Evolutionary conservation across 2,329 filamentous ascomycete genomes (phyloP).

Genomic region (Xylaria sp.): DNA sequence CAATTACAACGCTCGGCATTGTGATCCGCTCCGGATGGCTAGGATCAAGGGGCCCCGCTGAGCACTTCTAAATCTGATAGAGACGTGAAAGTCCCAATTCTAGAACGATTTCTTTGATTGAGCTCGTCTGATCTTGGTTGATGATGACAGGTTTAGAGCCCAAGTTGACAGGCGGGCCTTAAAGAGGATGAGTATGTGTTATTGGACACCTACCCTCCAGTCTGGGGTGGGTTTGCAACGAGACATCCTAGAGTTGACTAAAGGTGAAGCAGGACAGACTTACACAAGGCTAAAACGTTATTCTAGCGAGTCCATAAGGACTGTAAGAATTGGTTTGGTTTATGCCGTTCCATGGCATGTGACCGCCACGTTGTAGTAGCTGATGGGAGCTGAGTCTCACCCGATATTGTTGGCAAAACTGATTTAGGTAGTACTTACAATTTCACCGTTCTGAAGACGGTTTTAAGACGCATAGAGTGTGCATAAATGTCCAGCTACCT

Average conservation of each 20-base stretch:
- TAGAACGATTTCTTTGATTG: slow-evolving; percentile 3
- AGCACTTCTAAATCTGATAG: neutral
- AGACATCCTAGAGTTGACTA: too few species aligned
- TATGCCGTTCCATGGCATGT: too few species aligned
- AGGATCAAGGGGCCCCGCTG: slow-evolving; percentile 4
- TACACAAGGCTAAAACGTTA: too few species aligned
- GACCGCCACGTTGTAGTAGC: neutral
- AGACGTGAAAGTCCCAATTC: neutral
- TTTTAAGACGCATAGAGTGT: neutral
- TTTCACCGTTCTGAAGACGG: neutral
- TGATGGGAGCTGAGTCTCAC: neutral
- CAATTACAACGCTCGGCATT: slow-evolving; percentile 10
- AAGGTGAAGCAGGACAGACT: too few species aligned
- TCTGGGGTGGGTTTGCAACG: too few species aligned
- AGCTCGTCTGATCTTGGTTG: neutral
- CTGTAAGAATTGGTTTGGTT: too few species aligned
- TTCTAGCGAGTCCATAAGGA: too few species aligned
- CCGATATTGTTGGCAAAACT: neutral
- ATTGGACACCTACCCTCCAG: slow-evolving; percentile 3
- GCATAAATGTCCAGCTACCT: slow-evolving; percentile 7
- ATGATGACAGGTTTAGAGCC: neutral
- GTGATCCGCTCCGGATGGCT: slow-evolving; percentile 10
- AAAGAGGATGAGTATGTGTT: neutral
- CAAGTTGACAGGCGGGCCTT: slow-evolving; percentile 6
- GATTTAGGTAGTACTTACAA: neutral